Evolutionary conservation across 495 filamentous ascomycete genomes (phyloP).

Genomic region (Penicillium longicatenatum): DNA sequence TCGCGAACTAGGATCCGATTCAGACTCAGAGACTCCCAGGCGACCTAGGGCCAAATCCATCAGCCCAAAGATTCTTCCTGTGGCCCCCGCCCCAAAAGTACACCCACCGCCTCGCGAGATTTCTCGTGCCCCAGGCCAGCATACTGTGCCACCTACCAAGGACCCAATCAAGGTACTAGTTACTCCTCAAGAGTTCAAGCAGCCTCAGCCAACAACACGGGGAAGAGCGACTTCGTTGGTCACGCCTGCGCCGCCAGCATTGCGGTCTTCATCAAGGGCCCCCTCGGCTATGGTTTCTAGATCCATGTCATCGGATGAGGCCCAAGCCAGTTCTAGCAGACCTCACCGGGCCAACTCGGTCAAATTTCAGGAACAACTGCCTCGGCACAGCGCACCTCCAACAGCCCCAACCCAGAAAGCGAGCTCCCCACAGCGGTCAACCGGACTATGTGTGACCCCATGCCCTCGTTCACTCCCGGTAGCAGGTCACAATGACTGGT

Average conservation of each 20-base stretch:
- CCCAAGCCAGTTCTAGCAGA: slow-evolving; percentile 3
- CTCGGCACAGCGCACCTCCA: slow-evolving; percentile 1
- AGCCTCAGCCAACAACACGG: slow-evolving; percentile 1
- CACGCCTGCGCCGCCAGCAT: slow-evolving; percentile 2
- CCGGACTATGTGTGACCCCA: slow-evolving; percentile 42
- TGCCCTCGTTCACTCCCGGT: slow-evolving; percentile 56
- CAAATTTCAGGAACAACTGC: slow-evolving; percentile 12
- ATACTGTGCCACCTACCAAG: not conserved
- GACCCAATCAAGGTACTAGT: not conserved
- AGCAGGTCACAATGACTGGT: slow-evolving; percentile 63
- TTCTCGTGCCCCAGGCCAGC: not conserved
- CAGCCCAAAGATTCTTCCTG: slow-evolving; percentile 1
- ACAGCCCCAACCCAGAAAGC: slow-evolving; percentile 16
- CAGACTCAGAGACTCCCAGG: slow-evolving; percentile 21
- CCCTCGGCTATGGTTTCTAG: slow-evolving; percentile 9
- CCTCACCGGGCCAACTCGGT: slow-evolving; percentile 12
- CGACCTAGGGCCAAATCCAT: slow-evolving; percentile 7
- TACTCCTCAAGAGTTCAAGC: slow-evolving; percentile 3
- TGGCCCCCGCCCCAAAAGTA: slow-evolving; percentile 5
- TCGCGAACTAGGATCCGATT: slow-evolving; percentile 21
- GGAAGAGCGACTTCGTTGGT: slow-evolving; percentile 14
- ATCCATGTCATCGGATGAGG: slow-evolving; percentile 17
- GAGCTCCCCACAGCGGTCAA: slow-evolving; percentile 16
- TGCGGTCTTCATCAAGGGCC: slow-evolving; percentile 19
- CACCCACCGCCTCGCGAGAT: slow-evolving; percentile 11